Percentiles rank a stretch among this genome's conserved stretches.
phyloP scores from a whole-genome alignment of 805 yeast species.

The Candida namnaoensis region DNA sequence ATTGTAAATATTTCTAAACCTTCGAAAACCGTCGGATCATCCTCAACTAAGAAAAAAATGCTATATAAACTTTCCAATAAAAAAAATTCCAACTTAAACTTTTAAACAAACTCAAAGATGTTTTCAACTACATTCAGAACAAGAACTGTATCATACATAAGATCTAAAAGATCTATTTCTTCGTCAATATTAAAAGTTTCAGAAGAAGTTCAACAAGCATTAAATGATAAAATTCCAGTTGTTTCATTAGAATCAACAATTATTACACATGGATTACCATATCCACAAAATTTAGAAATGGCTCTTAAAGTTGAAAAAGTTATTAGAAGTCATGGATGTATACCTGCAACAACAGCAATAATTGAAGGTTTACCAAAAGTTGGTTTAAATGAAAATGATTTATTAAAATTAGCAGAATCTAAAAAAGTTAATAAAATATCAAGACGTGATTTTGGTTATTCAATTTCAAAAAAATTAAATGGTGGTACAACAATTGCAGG shows the following conservation, averaged over 20 bases:
- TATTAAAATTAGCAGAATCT: slow-evolving; percentile 34
- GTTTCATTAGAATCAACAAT: slow-evolving; percentile 85
- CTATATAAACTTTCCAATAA: no score
- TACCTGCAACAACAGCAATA: slow-evolving; percentile 84
- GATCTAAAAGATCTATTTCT: background rate
- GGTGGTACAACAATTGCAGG: slow-evolving; percentile 92
- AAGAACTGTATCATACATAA: no score
- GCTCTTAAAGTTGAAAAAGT: slow-evolving; percentile 58
- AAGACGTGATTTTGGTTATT: slow-evolving; percentile 68
- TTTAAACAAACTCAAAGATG: no score
- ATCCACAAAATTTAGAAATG: slow-evolving; percentile 66
- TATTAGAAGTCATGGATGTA: slow-evolving; percentile 53
- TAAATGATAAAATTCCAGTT: slow-evolving; percentile 49
- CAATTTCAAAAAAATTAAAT: slow-evolving; percentile 49
- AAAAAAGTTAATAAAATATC: slow-evolving; percentile 52
- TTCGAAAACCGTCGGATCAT: no score
- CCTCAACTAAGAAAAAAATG: no score
- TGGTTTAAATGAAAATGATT: slow-evolving; percentile 44
- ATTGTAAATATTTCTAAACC: no score
- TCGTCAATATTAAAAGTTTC: slow-evolving; percentile 15
- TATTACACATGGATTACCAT: slow-evolving; percentile 85
- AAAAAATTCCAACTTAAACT: no score
- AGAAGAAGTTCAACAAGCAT: slow-evolving; percentile 54
- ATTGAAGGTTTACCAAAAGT: slow-evolving; percentile 63
- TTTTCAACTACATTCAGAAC: no score